Conservation (phyloP, 768 basidiomycete genomes). For the Scleroderma bovista region DNA sequence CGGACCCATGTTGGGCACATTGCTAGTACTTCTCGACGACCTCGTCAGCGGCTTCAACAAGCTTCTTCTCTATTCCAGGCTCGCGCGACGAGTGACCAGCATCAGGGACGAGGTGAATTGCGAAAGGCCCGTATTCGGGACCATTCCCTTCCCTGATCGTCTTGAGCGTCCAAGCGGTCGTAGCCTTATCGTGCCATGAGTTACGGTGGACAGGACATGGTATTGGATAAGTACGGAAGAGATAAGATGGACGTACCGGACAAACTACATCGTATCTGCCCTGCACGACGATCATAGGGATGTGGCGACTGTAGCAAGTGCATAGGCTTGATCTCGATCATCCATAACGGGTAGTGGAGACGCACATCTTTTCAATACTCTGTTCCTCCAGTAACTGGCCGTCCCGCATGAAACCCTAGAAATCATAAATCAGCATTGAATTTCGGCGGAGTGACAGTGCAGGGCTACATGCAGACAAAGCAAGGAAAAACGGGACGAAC, state of each 20-base stretch:
- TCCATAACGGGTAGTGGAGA: neutral
- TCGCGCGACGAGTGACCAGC: conserved; percentile 87
- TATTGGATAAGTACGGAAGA: neutral
- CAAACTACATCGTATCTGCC: conserved; percentile 89
- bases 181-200: conserved; percentile 40
- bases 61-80: conserved; percentile 56
- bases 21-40: conserved; percentile 22
- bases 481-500: conserved; percentile 34
- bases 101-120: conserved; percentile 68
- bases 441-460: neutral
- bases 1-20: no score
- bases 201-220: neutral
- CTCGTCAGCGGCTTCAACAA: conserved; percentile 53
- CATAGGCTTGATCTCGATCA: conserved; percentile 1
- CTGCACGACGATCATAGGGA: conserved; percentile 78
- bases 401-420: conserved; percentile 78
- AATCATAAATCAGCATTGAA: conserved; percentile 2
- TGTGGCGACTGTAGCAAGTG: conserved; percentile 61
- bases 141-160: conserved; percentile 71
- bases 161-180: conserved; percentile 77
- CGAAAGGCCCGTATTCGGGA: conserved; percentile 7
- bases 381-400: conserved; percentile 82
- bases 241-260: conserved; percentile 45
- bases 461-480: neutral
- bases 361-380: conserved; percentile 84